phyloP scores from a whole-genome alignment of 495 filamentous ascomycete species.

The Lichina pygmaea region DNA sequence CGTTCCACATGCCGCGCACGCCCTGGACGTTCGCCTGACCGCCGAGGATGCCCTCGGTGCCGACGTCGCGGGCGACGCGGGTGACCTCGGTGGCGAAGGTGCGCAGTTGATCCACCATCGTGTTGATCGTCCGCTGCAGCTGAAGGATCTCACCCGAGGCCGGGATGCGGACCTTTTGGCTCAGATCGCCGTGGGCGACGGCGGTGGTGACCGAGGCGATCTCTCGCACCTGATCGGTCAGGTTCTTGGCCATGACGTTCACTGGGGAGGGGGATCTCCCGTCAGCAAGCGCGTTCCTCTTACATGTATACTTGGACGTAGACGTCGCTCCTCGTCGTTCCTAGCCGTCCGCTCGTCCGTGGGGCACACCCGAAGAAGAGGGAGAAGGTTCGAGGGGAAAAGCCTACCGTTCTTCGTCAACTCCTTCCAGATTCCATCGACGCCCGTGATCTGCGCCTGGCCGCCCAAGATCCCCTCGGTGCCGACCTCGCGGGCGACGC shows the following conservation, averaged over 20 bases:
- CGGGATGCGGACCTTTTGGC: slow-evolving; percentile 82
- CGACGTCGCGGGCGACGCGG: slow-evolving; percentile 85
- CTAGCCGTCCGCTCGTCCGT: background rate
- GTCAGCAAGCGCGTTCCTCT: background rate
- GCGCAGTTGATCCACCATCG: slow-evolving; percentile 93
- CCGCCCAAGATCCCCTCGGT: slow-evolving; percentile 94
- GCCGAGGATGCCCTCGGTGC: slow-evolving; percentile 87
- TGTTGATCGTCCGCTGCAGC: slow-evolving; percentile 93
- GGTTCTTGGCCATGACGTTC: slow-evolving; percentile 87
- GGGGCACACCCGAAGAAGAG: background rate
- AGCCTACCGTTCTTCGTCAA: slow-evolving; percentile 68
- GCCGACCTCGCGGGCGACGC: slow-evolving; percentile 87
- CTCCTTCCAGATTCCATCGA: slow-evolving; percentile 96
- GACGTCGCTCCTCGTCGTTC: background rate
- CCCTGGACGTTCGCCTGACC: slow-evolving; percentile 91
- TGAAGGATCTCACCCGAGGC: slow-evolving; percentile 90
- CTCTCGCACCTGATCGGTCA: slow-evolving; percentile 75
- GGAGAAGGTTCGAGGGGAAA: background rate
- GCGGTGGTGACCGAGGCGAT: slow-evolving; percentile 92
- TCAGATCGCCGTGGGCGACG: slow-evolving; percentile 87
- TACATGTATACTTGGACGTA: background rate
- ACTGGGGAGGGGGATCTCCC: slow-evolving; percentile 24
- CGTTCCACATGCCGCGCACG: slow-evolving; percentile 74
- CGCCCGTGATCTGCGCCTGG: slow-evolving; percentile 79
- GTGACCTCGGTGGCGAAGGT: slow-evolving; percentile 97